These are phyloP conservation scores for Xylaria venustula DNA, from an alignment of 495 filamentous ascomycete species.

Conservation along the genomic window DNA sequence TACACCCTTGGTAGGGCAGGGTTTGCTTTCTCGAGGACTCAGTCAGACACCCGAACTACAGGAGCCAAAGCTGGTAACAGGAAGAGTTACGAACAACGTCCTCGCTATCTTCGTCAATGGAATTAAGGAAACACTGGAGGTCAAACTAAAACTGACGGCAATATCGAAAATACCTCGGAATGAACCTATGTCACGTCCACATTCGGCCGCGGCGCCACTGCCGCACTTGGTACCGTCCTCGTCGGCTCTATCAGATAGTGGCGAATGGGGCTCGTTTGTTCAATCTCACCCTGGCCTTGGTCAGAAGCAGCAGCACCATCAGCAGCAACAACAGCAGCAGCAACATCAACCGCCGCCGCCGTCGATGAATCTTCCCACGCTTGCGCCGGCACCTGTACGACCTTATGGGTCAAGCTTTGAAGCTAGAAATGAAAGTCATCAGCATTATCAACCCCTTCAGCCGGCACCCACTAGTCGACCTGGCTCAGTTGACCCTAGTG, in stretches of 20 bases:
- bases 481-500: slow-evolving; percentile 18
- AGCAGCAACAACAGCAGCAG: too few relatives aligned
- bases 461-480: slow-evolving; percentile 18
- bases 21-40: slow-evolving; percentile 88
- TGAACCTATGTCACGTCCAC: slow-evolving; percentile 46
- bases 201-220: slow-evolving; percentile 23
- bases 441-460: slow-evolving; percentile 6
- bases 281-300: slow-evolving; percentile 41
- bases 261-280: slow-evolving; percentile 51
- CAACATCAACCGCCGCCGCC: too few relatives aligned
- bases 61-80: slow-evolving; percentile 77
- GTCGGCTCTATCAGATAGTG: slow-evolving; percentile 30
- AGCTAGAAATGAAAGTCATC: slow-evolving; percentile 6
- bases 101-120: slow-evolving; percentile 80
- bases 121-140: slow-evolving; percentile 87
- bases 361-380: slow-evolving; percentile 4
- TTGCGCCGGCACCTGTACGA: slow-evolving; percentile 23
- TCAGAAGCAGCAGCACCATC: slow-evolving; percentile 27
- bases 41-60: slow-evolving; percentile 52
- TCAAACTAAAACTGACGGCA: slow-evolving; percentile 83
- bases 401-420: slow-evolving; percentile 20
- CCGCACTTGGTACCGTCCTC: slow-evolving; percentile 20
- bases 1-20: slow-evolving; percentile 89
- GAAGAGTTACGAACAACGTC: slow-evolving; percentile 81
- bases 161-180: slow-evolving; percentile 70